Evolutionary conservation across 805 yeast genomes (phyloP), one percentile per base, ranked within the genome.

Genomic region (Wickerhamiella galacta): DNA sequence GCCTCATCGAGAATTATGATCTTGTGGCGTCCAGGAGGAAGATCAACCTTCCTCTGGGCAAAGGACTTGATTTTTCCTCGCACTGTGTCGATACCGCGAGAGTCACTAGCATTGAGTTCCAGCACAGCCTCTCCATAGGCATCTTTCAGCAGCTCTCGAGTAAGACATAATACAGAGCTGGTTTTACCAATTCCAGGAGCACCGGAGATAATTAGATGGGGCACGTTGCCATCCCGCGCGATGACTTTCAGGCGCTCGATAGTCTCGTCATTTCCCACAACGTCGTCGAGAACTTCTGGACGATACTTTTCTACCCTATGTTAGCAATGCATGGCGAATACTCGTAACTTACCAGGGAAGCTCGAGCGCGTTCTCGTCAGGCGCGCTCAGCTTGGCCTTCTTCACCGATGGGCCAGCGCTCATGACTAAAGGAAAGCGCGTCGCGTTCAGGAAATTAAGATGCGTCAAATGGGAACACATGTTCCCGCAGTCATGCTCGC

Each of bases 161-260:
- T 95, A 19, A 90, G 65, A 58, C 95, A 85, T 39, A 79, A 80
- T 4, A 90, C 71, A 2, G 95, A 77, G 0, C 98, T 90, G 2
- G 98, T 90, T 53, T 90, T 90, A 26, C 98, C 98, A 35, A 90
- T 87, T 44, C 98, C 98, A 2, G 98, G 98, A 29, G 82, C 59
- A 3, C 98, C 64, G n/a, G 90, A 76, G 28, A 90, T 78, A 45
- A 90, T 85, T 68, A 90, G 63, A 56, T 90, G 95, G 1, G 98
- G 96, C 81, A 90, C 77, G 56, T 90, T 90, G 20, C 98, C 98
- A 47, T 85, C 94, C 30, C 68, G 57, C 4, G 92, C 94, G 32
- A 90, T 85, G 39, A 81, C 69, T 46, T 75, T 70, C 34, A 90
- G 63, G 24, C 95, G 66, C 39, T 75, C 82, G 3, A 90, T 67